These are phyloP conservation scores for Hypoxylon sp. DNA, from an alignment of 2,329 filamentous ascomycete genomes.

Conservation along the genomic window DNA sequence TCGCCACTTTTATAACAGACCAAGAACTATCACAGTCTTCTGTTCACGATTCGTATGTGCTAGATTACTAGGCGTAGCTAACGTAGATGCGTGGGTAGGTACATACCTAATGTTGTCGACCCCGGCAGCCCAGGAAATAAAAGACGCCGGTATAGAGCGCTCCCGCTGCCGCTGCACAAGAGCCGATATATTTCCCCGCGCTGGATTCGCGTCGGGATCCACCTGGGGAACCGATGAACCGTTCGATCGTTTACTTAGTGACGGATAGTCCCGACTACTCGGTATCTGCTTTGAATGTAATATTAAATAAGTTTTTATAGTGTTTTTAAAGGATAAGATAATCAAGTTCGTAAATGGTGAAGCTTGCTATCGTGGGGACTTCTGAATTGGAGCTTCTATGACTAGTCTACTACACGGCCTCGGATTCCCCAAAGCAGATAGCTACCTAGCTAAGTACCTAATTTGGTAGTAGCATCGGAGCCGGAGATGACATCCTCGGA, in stretches of 20 bases:
- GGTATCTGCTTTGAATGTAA: not conserved
- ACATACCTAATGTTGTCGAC: not conserved
- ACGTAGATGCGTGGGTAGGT: too few species aligned
- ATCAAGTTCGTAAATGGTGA: not conserved
- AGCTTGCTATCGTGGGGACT: not conserved
- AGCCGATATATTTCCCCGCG: constrained; percentile 47
- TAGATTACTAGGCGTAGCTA: not conserved
- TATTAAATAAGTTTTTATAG: not conserved
- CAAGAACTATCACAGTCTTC: not conserved
- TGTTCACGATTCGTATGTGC: not conserved
- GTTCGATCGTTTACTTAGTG: constrained; percentile 31
- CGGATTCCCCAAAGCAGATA: not conserved
- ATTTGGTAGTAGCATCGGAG: not conserved
- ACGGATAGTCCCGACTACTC: constrained; percentile 25
- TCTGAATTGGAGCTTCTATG: not conserved
- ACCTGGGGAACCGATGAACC: constrained; percentile 29
- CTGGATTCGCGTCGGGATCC: constrained; percentile 32
- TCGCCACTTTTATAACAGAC: constrained; percentile 40
- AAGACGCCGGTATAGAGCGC: constrained; percentile 28
- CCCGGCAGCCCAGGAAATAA: constrained; percentile 13
- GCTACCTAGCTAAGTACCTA: not conserved
- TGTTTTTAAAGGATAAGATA: not conserved
- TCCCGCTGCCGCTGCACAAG: constrained; percentile 26
- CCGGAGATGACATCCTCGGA: constrained; percentile 37
- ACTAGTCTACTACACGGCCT: not conserved